phyloP scores from a whole-genome alignment of 176 grass and related monocot genomes.

The Rhipidocladum racemiflorum region DNA sequence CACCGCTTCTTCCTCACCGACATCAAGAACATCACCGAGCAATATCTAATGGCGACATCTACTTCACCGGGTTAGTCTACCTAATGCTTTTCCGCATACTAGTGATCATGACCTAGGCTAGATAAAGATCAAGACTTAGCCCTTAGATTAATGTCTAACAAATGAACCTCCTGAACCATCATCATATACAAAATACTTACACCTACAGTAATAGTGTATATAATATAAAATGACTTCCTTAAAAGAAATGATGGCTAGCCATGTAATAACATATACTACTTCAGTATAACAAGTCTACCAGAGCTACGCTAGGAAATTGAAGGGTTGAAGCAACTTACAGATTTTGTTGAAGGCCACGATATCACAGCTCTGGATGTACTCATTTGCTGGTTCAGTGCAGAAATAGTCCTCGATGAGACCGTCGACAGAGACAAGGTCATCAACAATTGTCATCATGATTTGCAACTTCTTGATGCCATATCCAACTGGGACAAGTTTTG shows the following conservation, averaged over 20 bases:
- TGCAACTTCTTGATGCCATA: conserved; percentile 98
- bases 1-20: too few relatives aligned
- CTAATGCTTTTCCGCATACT: too few relatives aligned
- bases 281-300: neutral
- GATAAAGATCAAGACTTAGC: too few relatives aligned
- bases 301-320: neutral
- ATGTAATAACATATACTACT: neutral
- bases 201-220: neutral
- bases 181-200: neutral
- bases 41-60: too few relatives aligned
- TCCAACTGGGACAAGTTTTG: conserved; percentile 85
- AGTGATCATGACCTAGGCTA: too few relatives aligned
- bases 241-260: neutral
- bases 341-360: conserved; percentile 98
- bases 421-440: conserved; percentile 92
- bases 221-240: neutral
- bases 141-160: too few relatives aligned
- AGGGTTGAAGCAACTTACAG: conserved; percentile 42
- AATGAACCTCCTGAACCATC: neutral
- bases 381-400: conserved; percentile 50
- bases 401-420: conserved; percentile 62
- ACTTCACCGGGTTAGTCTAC: too few relatives aligned
- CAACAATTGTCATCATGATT: conserved; percentile 97
- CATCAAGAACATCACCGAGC: too few relatives aligned
- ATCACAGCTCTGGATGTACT: conserved; percentile 96